A percentile compares a stretch with the other conserved stretches of the same genome.
Conservation (phyloP, 78 protist species). For the Dictyostelium capitatum region DNA sequence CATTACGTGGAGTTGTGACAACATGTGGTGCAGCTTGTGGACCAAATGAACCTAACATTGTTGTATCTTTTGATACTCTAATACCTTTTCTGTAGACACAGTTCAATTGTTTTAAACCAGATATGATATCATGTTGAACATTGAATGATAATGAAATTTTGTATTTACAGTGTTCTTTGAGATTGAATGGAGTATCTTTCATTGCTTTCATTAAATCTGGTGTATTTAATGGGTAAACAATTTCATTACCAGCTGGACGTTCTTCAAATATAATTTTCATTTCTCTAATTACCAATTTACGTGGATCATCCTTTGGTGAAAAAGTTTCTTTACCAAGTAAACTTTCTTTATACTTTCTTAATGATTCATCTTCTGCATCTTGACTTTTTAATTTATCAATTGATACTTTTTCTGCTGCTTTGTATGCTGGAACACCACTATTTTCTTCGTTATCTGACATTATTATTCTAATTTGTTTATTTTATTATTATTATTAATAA, state of each 20-base stretch:
- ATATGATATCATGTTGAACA: constrained; percentile 90
- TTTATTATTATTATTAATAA: no score
- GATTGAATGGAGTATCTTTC: constrained; percentile 75
- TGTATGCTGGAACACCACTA: constrained; percentile 57
- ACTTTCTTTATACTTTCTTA: constrained; percentile 81
- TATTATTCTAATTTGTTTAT: not conserved
- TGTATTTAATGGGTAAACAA: constrained; percentile 56
- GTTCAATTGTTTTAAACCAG: constrained; percentile 89
- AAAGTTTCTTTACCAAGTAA: constrained; percentile 69
- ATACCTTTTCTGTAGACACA: constrained; percentile 83
- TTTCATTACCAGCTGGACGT: constrained; percentile 78
- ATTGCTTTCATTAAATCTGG: constrained; percentile 43
- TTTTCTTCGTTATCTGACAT: constrained; percentile 78
- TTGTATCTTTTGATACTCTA: constrained; percentile 74
- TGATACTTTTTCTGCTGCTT: constrained; percentile 64
- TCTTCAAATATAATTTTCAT: constrained; percentile 74
- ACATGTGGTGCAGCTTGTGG: constrained; percentile 77
- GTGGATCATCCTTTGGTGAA: constrained; percentile 77
- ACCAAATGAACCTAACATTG: constrained; percentile 91
- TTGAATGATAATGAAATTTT: constrained; percentile 82
- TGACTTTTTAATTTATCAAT: constrained; percentile 68
- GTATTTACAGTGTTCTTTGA: constrained; percentile 87
- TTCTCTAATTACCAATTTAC: constrained; percentile 81
- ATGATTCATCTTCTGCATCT: constrained; percentile 88
- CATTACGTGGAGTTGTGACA: constrained; percentile 56